Evolutionary conservation across 2,329 filamentous ascomycete genomes (phyloP).

Genomic region (Fusarium odoratissimum): DNA sequence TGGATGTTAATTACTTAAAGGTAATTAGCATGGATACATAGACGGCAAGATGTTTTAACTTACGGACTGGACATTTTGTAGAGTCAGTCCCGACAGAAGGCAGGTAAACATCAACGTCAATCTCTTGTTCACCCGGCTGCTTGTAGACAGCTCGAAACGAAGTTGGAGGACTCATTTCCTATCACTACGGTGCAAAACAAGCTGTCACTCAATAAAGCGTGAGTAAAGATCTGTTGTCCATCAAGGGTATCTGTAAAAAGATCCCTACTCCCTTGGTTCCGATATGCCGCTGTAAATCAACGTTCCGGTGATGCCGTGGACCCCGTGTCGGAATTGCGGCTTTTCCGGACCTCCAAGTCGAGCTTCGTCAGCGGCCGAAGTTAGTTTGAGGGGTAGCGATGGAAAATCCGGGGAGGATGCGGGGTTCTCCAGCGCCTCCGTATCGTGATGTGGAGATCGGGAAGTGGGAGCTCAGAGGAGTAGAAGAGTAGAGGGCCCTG

Average conservation of each 20-base stretch:
- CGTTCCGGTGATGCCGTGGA: not conserved
- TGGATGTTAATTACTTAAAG: slow-evolving; percentile 3
- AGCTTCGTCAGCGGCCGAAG: not conserved
- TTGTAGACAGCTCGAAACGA: not conserved
- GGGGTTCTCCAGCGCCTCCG: not conserved
- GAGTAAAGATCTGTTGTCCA: not conserved
- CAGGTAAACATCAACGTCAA: not conserved
- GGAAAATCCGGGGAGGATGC: not conserved
- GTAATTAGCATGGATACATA: fast-evolving
- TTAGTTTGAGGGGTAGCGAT: not conserved
- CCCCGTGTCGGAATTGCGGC: not conserved
- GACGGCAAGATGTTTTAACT: fast-evolving
- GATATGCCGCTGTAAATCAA: not conserved
- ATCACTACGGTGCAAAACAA: fast-evolving
- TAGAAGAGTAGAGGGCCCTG: not conserved
- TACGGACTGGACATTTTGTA: not conserved
- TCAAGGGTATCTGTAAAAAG: not conserved
- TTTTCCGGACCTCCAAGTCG: not conserved
- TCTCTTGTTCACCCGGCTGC: not conserved
- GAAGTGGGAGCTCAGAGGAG: not conserved
- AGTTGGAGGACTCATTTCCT: not conserved
- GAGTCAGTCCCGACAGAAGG: fast-evolving
- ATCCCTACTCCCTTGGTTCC: not conserved
- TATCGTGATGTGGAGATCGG: not conserved
- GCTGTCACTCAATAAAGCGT: not conserved